Base-by-base conservation (phyloP, 139 green algal genomes). In the Chlamydomonas sp. region DNA sequence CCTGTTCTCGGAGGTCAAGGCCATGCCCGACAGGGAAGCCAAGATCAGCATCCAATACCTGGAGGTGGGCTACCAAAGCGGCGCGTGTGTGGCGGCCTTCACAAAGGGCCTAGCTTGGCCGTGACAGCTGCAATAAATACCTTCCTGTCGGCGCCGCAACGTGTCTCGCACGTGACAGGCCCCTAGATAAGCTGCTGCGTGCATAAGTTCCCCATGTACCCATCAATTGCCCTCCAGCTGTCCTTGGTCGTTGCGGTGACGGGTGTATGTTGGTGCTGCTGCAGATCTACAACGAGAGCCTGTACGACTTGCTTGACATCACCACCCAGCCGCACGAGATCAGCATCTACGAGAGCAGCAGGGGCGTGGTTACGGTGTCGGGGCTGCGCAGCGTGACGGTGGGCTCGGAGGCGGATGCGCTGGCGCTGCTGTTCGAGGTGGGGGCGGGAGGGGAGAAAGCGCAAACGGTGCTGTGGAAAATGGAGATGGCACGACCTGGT, bases 281-380 rank as follows among this genome's bases (percentile, higher is more conserved):
- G 15, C 82, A 86, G 90, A 95, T 97, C 49, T 97, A 97, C 93
- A 97, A 97, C 81, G 94, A 97, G 85, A 14, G 59, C 8, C 72
- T 96, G 64, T 96, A 93, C 69, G 94, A 97, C 80, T 84, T 97
- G 78, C 89, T 97, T 62, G 89, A 94, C 83, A 91, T 95, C 77
- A 92, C 83, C 58, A 95, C 94, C 0, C 85, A 92, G 64, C 92
- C 92, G 20, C 81, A 92, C 73, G 90, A 94, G 77, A 89, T 90
- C 80, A 88, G 63, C 87, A 84, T 94, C 49, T 83, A 86, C 75
- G 91, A 93, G 71, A 89, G 83, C 85, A 77, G 60, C 63, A 64
- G 61, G 49, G 84, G 79, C 20, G 60, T 58, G 18, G 90, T 93
- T 4, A 90, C 81, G 63, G 78, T 95, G 72, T 83, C 59, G 63